These are phyloP conservation scores for Murraya koenigii DNA, from an alignment of 345 rosid species.

Conservation along the genomic window DNA sequence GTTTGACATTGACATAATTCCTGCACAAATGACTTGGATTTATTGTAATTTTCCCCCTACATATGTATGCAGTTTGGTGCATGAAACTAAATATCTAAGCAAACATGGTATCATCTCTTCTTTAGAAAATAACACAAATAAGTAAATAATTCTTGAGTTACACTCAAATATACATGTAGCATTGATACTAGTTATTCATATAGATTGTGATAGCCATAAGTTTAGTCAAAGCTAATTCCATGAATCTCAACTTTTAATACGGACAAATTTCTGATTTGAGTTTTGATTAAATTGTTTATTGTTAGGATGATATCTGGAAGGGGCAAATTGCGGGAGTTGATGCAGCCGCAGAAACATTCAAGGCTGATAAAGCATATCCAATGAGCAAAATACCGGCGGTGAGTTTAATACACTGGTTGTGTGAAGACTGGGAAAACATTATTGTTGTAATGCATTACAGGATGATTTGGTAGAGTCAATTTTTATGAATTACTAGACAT, in stretches of 20 bases:
- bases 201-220: not conserved
- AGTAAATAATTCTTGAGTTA: not conserved
- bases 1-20: conserved; percentile 3
- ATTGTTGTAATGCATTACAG: not conserved
- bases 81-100: not conserved
- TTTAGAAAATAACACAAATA: not conserved
- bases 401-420: conserved; percentile 24
- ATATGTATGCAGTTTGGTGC: not conserved
- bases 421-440: not conserved
- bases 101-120: not conserved
- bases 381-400: conserved; percentile 67
- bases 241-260: not conserved
- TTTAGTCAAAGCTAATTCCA: conserved; percentile 2
- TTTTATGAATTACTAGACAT: not conserved
- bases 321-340: conserved; percentile 89
- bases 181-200: not conserved
- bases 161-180: not conserved
- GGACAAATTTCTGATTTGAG: not conserved
- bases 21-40: not conserved
- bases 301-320: conserved; percentile 88
- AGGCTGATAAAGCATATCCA: conserved; percentile 85
- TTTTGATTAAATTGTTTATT: conserved; percentile 8
- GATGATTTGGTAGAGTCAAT: not conserved
- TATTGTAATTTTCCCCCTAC: not conserved
- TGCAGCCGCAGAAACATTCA: conserved; percentile 73